Conservation (phyloP, 2,329 filamentous ascomycete genomes). For the Capronia epimyces region DNA sequence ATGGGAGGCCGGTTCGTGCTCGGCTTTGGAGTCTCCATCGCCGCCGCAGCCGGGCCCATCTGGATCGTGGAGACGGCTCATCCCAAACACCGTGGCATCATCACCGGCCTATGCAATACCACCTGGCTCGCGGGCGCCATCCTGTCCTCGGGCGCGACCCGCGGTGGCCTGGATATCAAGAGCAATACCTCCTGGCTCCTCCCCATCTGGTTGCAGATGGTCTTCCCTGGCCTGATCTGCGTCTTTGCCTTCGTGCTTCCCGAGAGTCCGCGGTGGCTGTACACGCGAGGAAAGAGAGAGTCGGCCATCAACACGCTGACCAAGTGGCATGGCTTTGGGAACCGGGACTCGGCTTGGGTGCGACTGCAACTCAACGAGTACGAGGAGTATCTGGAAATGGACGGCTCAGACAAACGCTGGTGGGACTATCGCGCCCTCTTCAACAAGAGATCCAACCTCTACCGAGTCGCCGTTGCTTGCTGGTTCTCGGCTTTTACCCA, state of each 20-base stretch:
- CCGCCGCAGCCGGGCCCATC: slow-evolving; percentile 56
- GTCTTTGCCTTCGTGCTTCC: slow-evolving; percentile 51
- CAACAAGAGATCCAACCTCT: slow-evolving; percentile 43
- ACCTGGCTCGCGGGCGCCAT: slow-evolving; percentile 50
- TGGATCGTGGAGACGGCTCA: slow-evolving; percentile 61
- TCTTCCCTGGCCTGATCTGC: slow-evolving; percentile 45
- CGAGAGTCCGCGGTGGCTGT: slow-evolving; percentile 59
- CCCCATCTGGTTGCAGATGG: slow-evolving; percentile 51
- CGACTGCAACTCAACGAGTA: slow-evolving; percentile 34
- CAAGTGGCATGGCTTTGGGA: slow-evolving; percentile 54
- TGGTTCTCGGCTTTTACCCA: slow-evolving; percentile 48
- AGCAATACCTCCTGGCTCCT: slow-evolving; percentile 52
- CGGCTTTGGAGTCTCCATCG: slow-evolving; percentile 56
- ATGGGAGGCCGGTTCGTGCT: slow-evolving; percentile 53
- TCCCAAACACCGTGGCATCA: slow-evolving; percentile 56
- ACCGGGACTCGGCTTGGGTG: slow-evolving; percentile 32
- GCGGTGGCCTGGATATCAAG: slow-evolving; percentile 39
- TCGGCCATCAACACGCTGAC: slow-evolving; percentile 54
- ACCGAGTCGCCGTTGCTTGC: slow-evolving; percentile 49
- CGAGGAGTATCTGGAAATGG: slow-evolving; percentile 33
- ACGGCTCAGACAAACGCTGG: slow-evolving; percentile 36
- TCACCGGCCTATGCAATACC: slow-evolving; percentile 55
- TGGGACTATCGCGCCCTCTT: slow-evolving; percentile 52
- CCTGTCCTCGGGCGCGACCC: slow-evolving; percentile 51
- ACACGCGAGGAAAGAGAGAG: slow-evolving; percentile 53